Base-by-base conservation (phyloP, 2,329 filamentous ascomycete species). In the Colletotrichum phormii region DNA sequence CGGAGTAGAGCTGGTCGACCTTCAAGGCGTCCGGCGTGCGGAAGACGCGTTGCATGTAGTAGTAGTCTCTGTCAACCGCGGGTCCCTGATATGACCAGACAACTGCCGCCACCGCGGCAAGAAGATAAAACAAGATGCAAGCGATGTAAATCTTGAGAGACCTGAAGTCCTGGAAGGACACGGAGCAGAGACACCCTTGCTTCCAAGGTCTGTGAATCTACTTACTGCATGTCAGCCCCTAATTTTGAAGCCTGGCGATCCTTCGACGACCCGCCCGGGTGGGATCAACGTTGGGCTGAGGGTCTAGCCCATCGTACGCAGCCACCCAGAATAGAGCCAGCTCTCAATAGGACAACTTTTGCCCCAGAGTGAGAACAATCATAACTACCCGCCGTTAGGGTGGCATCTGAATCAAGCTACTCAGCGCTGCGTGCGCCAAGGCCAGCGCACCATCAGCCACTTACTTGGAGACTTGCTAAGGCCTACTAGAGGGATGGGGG, bases 1-100 rank as follows among this genome's bases (percentile, higher is more conserved):
- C 67, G 4, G 67, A 71, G 62, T 71, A 71, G 8, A 71, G 54
- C 54, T 71, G 67, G 9, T 71, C 64, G 18, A 71, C 62, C n/a
- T 24, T 55, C 54, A 54, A 46, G 3, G 31, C 33, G 62, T 71
- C 61, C 2, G 67, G 62, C 12, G 67, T 71, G 11, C 67, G 67
- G 53, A 71, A 71, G 22, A 71, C 67, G 18, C 62, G 61, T 13
- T 26, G 37, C n/a, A 46, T 42, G 6, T 54, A 37, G 31, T 54
- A 37, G 31, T 59, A 60, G 3, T 46, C 24, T 54, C 35, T 49
- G n/a, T 13, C 33, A 12, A 55, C 55, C 15, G 24, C 54, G 11
- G 67, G 62, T n/a, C 67, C 67, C 13, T 60, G 67, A 35, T 66
- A 71, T 1, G 67, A 26, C 67, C 67, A 71, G 24, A 60, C 46